Evolutionary conservation across 75 land plant genomes (phyloP).

Genomic region (Cunninghamia lanceolata): DNA sequence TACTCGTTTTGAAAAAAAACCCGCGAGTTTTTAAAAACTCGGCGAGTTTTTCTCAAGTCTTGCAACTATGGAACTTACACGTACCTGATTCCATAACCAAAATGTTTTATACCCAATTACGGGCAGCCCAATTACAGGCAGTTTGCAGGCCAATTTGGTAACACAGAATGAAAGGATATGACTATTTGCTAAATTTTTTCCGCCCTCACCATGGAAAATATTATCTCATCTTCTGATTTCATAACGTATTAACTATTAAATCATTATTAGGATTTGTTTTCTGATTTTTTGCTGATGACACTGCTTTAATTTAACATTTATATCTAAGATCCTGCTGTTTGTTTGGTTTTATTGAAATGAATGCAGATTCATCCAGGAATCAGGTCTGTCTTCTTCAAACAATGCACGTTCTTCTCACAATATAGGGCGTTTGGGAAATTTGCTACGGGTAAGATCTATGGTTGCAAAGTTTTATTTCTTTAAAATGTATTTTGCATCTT

Average conservation of each 20-base stretch:
- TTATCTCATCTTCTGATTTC: neutral
- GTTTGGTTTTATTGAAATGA: slow-evolving; percentile 1
- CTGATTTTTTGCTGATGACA: neutral
- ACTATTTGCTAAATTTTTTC: neutral
- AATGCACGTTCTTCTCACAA: slow-evolving; percentile 71
- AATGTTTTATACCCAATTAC: too few species aligned
- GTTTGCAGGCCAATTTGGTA: too few species aligned
- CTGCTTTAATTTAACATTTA: neutral
- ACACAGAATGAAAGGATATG: neutral
- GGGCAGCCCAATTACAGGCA: too few species aligned
- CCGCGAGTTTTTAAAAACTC: too few species aligned
- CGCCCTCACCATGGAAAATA: neutral
- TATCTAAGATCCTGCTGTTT: neutral
- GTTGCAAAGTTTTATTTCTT: too few species aligned
- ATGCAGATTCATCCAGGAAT: slow-evolving; percentile 48
- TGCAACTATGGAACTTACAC: too few species aligned
- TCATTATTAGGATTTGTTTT: neutral
- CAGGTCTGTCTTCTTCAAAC: slow-evolving; percentile 42
- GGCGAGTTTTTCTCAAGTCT: too few species aligned
- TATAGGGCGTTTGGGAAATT: slow-evolving; percentile 69
- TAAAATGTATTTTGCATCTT: neutral
- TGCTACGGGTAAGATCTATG: slow-evolving; percentile 57
- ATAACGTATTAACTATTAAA: neutral
- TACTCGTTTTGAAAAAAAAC: too few species aligned
- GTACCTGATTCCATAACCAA: too few species aligned